Evolutionary conservation across 129 eudicot genomes (phyloP).

Genomic region (Pulicaria dysenterica): DNA sequence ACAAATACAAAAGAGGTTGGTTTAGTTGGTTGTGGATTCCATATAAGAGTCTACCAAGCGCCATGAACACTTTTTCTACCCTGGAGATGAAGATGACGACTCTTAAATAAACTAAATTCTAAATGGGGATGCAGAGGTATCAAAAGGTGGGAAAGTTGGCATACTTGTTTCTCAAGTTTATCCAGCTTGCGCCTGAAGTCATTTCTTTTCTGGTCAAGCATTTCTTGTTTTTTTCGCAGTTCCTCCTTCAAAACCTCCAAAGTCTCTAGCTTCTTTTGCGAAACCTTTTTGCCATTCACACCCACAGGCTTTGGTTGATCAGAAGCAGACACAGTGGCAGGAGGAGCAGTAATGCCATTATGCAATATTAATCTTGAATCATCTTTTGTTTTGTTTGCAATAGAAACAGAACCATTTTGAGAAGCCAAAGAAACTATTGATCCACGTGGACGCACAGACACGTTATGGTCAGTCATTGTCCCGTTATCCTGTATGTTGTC

Average conservation of each 20-base stretch:
- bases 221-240: constrained; percentile 78
- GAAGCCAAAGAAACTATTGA: constrained; percentile 27
- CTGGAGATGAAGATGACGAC: too few species aligned
- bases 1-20: background rate
- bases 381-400: constrained; percentile 52
- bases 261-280: constrained; percentile 71
- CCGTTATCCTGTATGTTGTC: constrained; percentile 59
- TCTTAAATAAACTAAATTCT: background rate
- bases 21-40: too few species aligned
- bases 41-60: background rate
- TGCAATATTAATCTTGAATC: constrained; percentile 34
- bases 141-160: background rate
- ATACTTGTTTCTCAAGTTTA: constrained; percentile 73
- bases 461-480: constrained; percentile 38
- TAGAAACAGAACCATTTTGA: constrained; percentile 13
- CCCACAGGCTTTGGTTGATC: constrained; percentile 55
- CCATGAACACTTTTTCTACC: too few species aligned
- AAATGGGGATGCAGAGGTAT: background rate
- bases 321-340: constrained; percentile 36
- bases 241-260: constrained; percentile 80
- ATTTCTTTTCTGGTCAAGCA: constrained; percentile 79
- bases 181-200: constrained; percentile 63
- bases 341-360: constrained; percentile 38
- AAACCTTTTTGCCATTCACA: constrained; percentile 42
- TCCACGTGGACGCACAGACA: constrained; percentile 30